Evolutionary conservation across 139 green algal genomes (phyloP).

Genomic region (Chara braunii): DNA sequence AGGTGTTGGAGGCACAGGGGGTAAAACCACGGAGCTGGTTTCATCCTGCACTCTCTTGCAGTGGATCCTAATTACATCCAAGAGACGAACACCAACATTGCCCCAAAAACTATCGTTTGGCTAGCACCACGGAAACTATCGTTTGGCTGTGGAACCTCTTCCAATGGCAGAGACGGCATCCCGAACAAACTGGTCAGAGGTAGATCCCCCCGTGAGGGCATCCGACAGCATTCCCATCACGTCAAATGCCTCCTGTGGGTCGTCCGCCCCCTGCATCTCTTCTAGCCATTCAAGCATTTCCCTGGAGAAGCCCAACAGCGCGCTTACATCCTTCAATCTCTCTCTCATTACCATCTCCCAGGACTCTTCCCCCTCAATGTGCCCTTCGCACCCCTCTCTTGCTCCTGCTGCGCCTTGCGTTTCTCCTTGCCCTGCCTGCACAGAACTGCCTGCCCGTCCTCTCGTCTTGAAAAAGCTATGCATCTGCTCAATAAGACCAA

Average conservation of each 20-base stretch:
- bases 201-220: background rate
- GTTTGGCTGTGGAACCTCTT: background rate
- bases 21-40: background rate
- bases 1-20: no score
- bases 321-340: conserved; percentile 15
- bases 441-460: background rate
- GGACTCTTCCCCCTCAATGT: background rate
- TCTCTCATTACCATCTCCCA: conserved; percentile 22
- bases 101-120: background rate
- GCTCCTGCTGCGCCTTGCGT: no score
- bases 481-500: conserved; percentile 38
- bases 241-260: conserved; percentile 32
- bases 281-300: conserved; percentile 34
- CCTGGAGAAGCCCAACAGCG: conserved; percentile 11
- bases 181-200: conserved; percentile 21
- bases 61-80: background rate
- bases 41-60: background rate
- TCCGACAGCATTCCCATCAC: conserved; percentile 21
- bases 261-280: conserved; percentile 8
- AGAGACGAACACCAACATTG: background rate
- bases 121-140: background rate
- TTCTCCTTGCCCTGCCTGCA: background rate
- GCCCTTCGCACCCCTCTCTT: background rate
- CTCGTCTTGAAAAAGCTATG: conserved; percentile 35
- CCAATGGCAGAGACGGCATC: conserved; percentile 1